Evolutionary conservation across 306 rosid genomes (phyloP).

Genomic region (Purshia tridentata): DNA sequence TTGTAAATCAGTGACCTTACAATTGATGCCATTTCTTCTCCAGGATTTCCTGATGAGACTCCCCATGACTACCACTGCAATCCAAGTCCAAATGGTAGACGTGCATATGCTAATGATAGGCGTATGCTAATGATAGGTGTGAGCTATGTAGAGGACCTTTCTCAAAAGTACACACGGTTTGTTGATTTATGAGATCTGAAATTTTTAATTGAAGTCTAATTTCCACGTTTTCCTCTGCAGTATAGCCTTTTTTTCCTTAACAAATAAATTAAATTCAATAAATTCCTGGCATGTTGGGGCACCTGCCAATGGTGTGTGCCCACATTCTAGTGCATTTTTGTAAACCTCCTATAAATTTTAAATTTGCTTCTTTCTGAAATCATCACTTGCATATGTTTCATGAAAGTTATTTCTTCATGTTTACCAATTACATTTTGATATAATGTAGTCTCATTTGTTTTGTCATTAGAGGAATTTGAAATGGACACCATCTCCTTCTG

Average conservation of each 20-base stretch:
- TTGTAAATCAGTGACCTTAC: background rate
- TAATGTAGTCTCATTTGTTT: too few relatives aligned
- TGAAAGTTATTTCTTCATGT: too few relatives aligned
- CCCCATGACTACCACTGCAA: constrained; percentile 99
- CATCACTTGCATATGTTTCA: too few relatives aligned
- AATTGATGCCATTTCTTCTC: constrained; percentile 21
- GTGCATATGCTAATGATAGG: constrained; percentile 95
- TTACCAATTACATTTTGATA: too few relatives aligned
- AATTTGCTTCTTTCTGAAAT: too few relatives aligned
- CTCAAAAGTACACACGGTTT: constrained; percentile 89
- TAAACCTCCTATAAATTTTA: background rate
- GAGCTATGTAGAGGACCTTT: constrained; percentile 97
- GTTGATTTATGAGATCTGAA: constrained; percentile 33
- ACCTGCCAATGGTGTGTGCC: background rate
- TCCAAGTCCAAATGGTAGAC: constrained; percentile 96
- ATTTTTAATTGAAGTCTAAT: background rate
- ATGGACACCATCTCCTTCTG: too few relatives aligned
- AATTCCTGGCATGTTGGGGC: background rate
- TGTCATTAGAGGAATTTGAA: too few relatives aligned
- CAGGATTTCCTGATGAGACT: constrained; percentile 96
- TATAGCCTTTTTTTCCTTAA: background rate
- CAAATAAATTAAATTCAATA: background rate
- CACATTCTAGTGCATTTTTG: background rate
- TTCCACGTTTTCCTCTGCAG: background rate
- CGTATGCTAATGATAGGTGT: constrained; percentile 94